phyloP scores from a whole-genome alignment of 306 rosid species.

The Fagus crenata region DNA sequence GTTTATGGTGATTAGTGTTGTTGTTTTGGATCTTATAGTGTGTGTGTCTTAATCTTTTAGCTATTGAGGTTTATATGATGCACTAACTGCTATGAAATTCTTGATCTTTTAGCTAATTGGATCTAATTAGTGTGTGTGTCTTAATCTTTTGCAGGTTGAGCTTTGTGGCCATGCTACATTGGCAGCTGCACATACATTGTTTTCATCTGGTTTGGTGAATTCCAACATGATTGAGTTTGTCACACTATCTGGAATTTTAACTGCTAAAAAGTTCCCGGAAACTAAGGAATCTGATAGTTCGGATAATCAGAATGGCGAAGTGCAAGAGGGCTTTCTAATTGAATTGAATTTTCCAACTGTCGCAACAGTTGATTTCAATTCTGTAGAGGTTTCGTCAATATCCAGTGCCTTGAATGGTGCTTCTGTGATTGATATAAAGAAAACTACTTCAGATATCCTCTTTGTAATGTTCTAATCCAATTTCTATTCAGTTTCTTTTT shows the following conservation, averaged over 20 bases:
- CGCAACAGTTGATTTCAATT: conserved; percentile 34
- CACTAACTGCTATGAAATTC: neutral
- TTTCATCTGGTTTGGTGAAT: conserved; percentile 47
- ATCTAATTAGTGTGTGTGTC: too few relatives aligned
- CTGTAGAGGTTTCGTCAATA: conserved; percentile 37
- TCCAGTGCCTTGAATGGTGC: conserved; percentile 50
- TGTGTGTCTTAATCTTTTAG: neutral
- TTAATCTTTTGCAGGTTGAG: conserved; percentile 49
- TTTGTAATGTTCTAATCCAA: conserved; percentile 43
- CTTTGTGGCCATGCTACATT: conserved; percentile 90
- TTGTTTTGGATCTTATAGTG: neutral
- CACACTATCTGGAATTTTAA: conserved; percentile 67
- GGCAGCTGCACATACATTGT: conserved; percentile 66
- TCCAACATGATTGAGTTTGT: conserved; percentile 49
- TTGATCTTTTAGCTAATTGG: neutral
- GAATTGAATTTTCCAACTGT: conserved; percentile 55
- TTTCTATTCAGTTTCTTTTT: conserved; percentile 4
- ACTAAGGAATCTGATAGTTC: conserved; percentile 8
- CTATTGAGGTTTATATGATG: neutral
- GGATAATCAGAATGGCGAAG: conserved; percentile 27
- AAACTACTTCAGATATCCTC: conserved; percentile 31
- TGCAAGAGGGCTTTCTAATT: conserved; percentile 32
- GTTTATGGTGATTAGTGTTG: neutral
- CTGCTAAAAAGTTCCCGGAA: conserved; percentile 38
- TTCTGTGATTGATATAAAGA: conserved; percentile 46